These are phyloP conservation scores for Boletus sp. DNA, from an alignment of 768 basidiomycete genomes.

Conservation along the genomic window DNA sequence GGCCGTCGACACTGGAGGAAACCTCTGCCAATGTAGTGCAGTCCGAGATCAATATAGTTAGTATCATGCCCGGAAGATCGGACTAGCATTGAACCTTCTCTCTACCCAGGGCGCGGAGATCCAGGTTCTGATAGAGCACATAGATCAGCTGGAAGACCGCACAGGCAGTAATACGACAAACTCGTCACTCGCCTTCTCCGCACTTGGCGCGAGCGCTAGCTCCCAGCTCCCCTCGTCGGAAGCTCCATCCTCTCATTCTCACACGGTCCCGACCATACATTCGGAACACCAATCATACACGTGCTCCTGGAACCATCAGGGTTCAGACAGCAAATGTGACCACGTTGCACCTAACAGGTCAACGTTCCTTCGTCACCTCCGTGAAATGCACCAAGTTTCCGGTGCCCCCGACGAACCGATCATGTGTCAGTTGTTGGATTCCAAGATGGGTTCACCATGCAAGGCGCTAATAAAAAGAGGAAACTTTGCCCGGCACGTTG, in stretches of 20 bases:
- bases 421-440: slow-evolving; percentile 11
- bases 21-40: neutral
- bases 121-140: neutral
- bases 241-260: neutral
- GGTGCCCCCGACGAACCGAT: neutral
- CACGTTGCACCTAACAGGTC: neutral
- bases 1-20: neutral
- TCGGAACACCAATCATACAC: neutral
- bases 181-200: neutral
- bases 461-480: neutral
- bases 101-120: neutral
- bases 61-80: neutral
- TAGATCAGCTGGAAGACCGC: neutral
- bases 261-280: neutral
- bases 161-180: neutral
- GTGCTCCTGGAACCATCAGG: slow-evolving; percentile 14
- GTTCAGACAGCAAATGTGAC: neutral
- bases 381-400: slow-evolving; percentile 5
- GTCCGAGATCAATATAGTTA: neutral
- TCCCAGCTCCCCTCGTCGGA: neutral
- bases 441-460: slow-evolving; percentile 4
- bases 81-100: neutral
- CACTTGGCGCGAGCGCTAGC: neutral
- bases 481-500: slow-evolving; percentile 16
- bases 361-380: slow-evolving; percentile 19